Conservation (phyloP, 495 filamentous ascomycete genomes). For the Tuber aestivum region DNA sequence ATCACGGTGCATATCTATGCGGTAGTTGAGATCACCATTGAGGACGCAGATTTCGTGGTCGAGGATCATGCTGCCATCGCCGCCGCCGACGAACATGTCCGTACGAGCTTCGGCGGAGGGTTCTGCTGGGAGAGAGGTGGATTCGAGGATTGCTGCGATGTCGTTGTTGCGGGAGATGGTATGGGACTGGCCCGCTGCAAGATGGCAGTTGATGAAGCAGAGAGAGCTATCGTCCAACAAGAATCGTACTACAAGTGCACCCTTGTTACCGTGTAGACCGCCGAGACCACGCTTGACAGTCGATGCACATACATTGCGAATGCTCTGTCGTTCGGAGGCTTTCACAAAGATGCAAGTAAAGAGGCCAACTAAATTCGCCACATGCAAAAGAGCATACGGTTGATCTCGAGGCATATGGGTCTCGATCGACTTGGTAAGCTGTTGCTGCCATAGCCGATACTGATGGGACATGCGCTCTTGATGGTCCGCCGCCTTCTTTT, state of each 20-base stretch:
- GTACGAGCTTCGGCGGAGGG: constrained; percentile 54
- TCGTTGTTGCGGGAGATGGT: constrained; percentile 90
- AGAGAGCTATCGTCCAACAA: constrained; percentile 84
- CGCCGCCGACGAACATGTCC: constrained; percentile 78
- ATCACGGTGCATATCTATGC: constrained; percentile 92
- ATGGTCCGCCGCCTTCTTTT: constrained; percentile 75
- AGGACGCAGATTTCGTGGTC: constrained; percentile 95
- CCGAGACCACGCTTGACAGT: constrained; percentile 95
- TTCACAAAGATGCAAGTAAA: constrained; percentile 96
- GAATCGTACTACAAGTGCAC: constrained; percentile 86
- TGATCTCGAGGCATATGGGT: constrained; percentile 72
- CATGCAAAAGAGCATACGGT: constrained; percentile 79
- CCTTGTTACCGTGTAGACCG: constrained; percentile 92
- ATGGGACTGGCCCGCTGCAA: constrained; percentile 86
- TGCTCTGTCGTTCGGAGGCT: constrained; percentile 62
- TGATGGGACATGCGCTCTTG: constrained; percentile 93
- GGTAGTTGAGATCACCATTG: constrained; percentile 96
- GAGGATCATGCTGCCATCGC: constrained; percentile 91
- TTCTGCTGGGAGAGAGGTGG: constrained; percentile 62
- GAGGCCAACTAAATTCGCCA: constrained; percentile 80
- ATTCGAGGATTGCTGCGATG: constrained; percentile 81
- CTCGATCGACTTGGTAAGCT: constrained; percentile 71
- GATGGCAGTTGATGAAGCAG: constrained; percentile 96
- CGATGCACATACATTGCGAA: constrained; percentile 67
- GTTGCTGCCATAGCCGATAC: constrained; percentile 92